These are phyloP conservation scores for Colletotrichum abscissum DNA, from an alignment of 2,329 filamentous ascomycete genomes.

Conservation along the genomic window DNA sequence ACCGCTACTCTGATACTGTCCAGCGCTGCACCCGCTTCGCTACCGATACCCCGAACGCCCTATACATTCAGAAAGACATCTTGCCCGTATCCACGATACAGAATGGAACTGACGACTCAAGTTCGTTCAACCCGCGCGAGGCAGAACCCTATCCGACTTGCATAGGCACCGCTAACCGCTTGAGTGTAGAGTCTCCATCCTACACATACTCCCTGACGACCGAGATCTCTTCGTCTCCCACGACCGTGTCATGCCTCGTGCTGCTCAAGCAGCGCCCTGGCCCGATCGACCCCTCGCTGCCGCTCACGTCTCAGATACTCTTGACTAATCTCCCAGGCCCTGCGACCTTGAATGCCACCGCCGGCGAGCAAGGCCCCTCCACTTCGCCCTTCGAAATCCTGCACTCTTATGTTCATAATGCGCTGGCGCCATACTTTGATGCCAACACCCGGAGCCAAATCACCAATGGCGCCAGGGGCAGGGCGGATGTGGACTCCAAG, in stretches of 20 bases:
- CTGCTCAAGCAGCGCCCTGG: constrained; percentile 85
- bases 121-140: constrained; percentile 21
- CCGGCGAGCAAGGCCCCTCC: constrained; percentile 76
- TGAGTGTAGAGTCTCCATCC: constrained; percentile 52
- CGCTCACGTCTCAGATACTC: constrained; percentile 89
- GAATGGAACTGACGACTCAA: constrained; percentile 54
- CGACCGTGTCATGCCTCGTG: constrained; percentile 87
- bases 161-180: constrained; percentile 41
- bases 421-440: constrained; percentile 95
- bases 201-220: constrained; percentile 85
- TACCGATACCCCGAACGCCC: constrained; percentile 83
- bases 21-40: constrained; percentile 91
- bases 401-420: constrained; percentile 91
- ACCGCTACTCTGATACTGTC: constrained; percentile 80
- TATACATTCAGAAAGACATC: constrained; percentile 92
- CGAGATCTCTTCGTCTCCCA: constrained; percentile 82
- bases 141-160: background rate
- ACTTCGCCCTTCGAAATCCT: constrained; percentile 91
- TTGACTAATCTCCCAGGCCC: constrained; percentile 92
- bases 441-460: constrained; percentile 87
- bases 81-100: constrained; percentile 63
- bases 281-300: constrained; percentile 85
- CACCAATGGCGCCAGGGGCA: constrained; percentile 72
- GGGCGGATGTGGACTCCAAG: constrained; percentile 88
- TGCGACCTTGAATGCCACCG: constrained; percentile 73